phyloP scores from a whole-genome alignment of 2,329 filamentous ascomycete genomes.

The Ilyonectria sp. region DNA sequence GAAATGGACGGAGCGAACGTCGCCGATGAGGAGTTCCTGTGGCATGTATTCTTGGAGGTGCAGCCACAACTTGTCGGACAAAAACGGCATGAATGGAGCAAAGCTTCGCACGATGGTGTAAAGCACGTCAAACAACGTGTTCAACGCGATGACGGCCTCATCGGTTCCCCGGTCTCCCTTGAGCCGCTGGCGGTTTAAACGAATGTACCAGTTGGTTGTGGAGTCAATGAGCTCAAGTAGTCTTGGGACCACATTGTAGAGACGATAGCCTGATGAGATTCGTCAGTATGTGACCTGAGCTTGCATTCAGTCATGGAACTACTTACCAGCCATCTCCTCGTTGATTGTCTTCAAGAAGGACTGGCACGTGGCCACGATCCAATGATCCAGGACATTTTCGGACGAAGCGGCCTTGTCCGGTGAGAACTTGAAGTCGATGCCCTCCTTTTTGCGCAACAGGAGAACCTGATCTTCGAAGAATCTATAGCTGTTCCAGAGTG shows the following conservation, averaged over 20 bases:
- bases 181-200: conserved; percentile 86
- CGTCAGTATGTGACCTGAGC: background rate
- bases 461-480: conserved; percentile 47
- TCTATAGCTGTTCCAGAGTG: conserved; percentile 49
- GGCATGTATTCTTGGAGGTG: conserved; percentile 77
- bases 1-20: conserved; percentile 77
- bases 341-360: conserved; percentile 86
- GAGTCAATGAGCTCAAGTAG: conserved; percentile 85
- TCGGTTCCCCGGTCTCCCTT: conserved; percentile 79
- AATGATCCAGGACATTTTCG: conserved; percentile 82
- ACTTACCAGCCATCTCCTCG: conserved; percentile 80
- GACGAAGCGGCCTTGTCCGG: conserved; percentile 31
- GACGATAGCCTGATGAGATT: conserved; percentile 67
- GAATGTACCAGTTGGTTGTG: conserved; percentile 93
- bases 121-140: conserved; percentile 91
- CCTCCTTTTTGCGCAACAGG: conserved; percentile 42
- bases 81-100: conserved; percentile 90
- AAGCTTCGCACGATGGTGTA: conserved; percentile 86
- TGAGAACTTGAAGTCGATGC: conserved; percentile 36
- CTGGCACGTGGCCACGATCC: conserved; percentile 90
- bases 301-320: conserved; percentile 49
- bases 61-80: conserved; percentile 85
- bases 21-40: conserved; percentile 77
- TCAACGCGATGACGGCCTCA: conserved; percentile 86
- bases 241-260: conserved; percentile 88